Percentiles rank a stretch among this genome's conserved stretches.
These are phyloP conservation scores for Sporisorium graminicola DNA, from an alignment of 1,284 basidiomycete genomes.

Conservation along the genomic window DNA sequence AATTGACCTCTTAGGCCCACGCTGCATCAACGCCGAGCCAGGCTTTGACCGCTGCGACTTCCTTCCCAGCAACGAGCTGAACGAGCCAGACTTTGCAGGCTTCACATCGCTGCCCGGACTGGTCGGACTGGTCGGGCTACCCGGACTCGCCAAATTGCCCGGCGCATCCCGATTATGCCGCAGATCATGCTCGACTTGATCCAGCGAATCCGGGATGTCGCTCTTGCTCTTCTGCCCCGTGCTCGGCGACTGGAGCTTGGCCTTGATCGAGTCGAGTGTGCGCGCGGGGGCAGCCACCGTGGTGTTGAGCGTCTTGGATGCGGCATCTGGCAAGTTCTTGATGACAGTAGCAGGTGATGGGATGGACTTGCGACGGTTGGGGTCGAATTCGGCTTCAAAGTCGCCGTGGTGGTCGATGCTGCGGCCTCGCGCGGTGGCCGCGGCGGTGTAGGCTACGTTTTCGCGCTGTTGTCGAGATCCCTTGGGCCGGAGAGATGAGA, in stretches of 20 bases:
- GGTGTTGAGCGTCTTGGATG: constrained; percentile 18
- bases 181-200: constrained; percentile 29
- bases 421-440: constrained; percentile 15
- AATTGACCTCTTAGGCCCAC: constrained; percentile 5
- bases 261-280: constrained; percentile 36
- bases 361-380: constrained; percentile 9
- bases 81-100: constrained; percentile 8
- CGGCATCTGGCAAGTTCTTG: constrained; percentile 34
- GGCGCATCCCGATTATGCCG: constrained; percentile 25
- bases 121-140: too few relatives aligned
- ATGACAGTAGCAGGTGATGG: constrained; percentile 20
- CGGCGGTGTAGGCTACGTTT: constrained; percentile 31
- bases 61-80: constrained; percentile 15
- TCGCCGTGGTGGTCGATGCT: constrained; percentile 25
- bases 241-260: constrained; percentile 32
- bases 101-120: not conserved
- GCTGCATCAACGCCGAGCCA: constrained; percentile 11
- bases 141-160: constrained; percentile 17
- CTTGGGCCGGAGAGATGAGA: constrained; percentile 17
- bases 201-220: constrained; percentile 25
- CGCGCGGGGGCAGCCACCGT: constrained; percentile 27
- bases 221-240: constrained; percentile 41
- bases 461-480: constrained; percentile 12
- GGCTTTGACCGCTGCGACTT: constrained; percentile 6
- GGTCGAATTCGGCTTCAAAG: constrained; percentile 18